Conservation (phyloP, 2,329 filamentous ascomycete species). For the Apiospora arundinis region DNA sequence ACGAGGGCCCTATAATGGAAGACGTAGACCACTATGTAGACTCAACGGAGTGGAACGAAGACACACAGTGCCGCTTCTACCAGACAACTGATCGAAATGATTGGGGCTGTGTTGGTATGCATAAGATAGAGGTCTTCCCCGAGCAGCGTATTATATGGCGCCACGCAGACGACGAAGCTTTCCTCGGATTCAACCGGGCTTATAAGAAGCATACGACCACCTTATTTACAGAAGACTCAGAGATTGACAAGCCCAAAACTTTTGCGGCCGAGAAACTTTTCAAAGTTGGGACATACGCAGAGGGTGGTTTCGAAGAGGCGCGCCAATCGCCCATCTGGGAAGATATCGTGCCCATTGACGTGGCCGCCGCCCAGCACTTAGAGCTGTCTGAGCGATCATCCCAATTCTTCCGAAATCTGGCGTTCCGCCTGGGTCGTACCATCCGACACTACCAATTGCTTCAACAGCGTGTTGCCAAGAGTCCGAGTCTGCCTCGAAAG, state of each 20-base stretch:
- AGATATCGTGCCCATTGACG: conserved; percentile 35
- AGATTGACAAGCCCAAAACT: background rate
- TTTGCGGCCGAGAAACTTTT: background rate
- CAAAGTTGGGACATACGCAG: background rate
- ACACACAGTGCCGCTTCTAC: conserved; percentile 3
- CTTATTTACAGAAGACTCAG: background rate
- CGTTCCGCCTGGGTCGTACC: conserved; percentile 48
- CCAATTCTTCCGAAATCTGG: conserved; percentile 43
- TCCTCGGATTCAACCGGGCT: background rate
- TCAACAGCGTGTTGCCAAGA: conserved; percentile 21
- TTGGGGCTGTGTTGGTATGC: conserved; percentile 28
- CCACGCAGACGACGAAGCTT: conserved; percentile 24
- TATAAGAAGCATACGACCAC: conserved; percentile 15
- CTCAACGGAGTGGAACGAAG: background rate
- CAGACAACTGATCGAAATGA: background rate
- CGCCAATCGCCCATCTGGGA: conserved; percentile 33
- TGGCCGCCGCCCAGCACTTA: conserved; percentile 27
- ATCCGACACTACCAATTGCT: conserved; percentile 35
- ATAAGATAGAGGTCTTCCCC: conserved; percentile 34
- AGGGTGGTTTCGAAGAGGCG: conserved; percentile 11
- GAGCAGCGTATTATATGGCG: conserved; percentile 41
- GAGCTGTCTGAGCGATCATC: conserved; percentile 34
- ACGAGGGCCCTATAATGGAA: conserved; percentile 1
- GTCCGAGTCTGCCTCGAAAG: background rate
- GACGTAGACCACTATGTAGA: conserved; percentile 1